Evolutionary conservation across 2,329 filamentous ascomycete genomes (phyloP), one percentile per base, ranked within the genome.

Genomic region (Fusarium illudens): DNA sequence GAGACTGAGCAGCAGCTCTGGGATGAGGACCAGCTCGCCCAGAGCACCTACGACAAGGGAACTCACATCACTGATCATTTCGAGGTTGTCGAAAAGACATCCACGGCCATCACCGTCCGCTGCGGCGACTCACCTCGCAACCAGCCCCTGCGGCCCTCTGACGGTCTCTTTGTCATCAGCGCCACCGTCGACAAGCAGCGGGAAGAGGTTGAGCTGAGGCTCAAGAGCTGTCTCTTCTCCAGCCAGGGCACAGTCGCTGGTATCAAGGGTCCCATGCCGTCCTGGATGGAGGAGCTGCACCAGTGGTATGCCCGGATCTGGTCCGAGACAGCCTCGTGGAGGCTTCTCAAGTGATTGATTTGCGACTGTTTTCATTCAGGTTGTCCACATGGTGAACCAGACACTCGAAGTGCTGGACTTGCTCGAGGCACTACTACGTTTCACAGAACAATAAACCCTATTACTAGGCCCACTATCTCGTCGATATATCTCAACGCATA

Each of bases 51-150:
- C 74, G 84, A 88, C 19, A 81, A 84, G 36, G 90, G 90, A 32
- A 90, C 90, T 1, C 75, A 82, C 37, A 85, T 92, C 60, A 90
- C 87, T 4, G 89, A 92, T 74, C 90, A 92, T 76, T 92, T 92
- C 73, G 88, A 92, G 75, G 89, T 92, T 0, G 80, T 92, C 1
- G 86, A 89, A 55, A 90, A 90, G 78, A 89, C 86, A 0, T 80
- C 85, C 0, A 83, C 82, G 7, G 80, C 83, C 11, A 89, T 92
- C 62, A 83, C 88, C 1, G 83, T 92, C 20, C 86, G 90, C 20
- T 90, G 87, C 68, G 90, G 90, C 15, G 90, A 89, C 65, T 87
- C 86, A 2, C 90, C 90, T 0, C 81, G 87, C 20, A 86, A 86
- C 44, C 80, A 79, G 44, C 84, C 80, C 1, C 83, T 86, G 2